Conservation (phyloP, 176 grass and related monocot species). For the Guadua angustifolia region DNA sequence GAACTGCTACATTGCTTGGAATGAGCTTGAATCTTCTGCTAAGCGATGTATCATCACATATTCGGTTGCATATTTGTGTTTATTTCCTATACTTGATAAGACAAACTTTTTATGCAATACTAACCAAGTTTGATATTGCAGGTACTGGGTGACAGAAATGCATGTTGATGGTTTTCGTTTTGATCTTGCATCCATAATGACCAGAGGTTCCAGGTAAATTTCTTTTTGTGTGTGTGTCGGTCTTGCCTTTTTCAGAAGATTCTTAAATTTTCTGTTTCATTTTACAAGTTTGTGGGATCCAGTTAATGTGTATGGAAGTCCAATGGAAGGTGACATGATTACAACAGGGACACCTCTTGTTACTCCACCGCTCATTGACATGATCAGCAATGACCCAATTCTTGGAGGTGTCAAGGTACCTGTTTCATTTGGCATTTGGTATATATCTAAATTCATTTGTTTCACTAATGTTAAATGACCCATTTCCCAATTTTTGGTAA, state of each 20-base stretch:
- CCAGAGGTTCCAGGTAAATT: conserved; percentile 83
- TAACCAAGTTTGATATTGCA: conserved; percentile 44
- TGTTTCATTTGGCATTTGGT: conserved; percentile 11
- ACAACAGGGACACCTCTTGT: conserved; percentile 79
- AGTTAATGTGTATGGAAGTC: conserved; percentile 76
- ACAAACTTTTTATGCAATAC: background rate
- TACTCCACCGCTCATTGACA: conserved; percentile 80
- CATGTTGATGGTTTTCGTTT: conserved; percentile 99
- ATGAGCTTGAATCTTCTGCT: conserved; percentile 2
- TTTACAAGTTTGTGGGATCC: conserved; percentile 88
- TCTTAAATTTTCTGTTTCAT: conserved; percentile 20
- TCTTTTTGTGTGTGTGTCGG: background rate
- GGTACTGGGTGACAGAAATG: conserved; percentile 98
- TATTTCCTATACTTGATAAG: conserved; percentile 19
- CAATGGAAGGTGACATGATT: conserved; percentile 65
- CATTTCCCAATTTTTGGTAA: background rate
- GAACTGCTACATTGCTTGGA: background rate
- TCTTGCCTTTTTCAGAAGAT: conserved; percentile 29
- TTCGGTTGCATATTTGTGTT: background rate
- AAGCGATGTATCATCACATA: conserved; percentile 8
- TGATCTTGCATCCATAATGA: conserved; percentile 97
- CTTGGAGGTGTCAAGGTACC: conserved; percentile 86
- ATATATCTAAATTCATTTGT: conserved; percentile 8
- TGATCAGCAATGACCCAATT: conserved; percentile 98
- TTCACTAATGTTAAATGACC: conserved; percentile 28